Conservation (phyloP, 148 eudicot species). For the Cornus kousa region DNA sequence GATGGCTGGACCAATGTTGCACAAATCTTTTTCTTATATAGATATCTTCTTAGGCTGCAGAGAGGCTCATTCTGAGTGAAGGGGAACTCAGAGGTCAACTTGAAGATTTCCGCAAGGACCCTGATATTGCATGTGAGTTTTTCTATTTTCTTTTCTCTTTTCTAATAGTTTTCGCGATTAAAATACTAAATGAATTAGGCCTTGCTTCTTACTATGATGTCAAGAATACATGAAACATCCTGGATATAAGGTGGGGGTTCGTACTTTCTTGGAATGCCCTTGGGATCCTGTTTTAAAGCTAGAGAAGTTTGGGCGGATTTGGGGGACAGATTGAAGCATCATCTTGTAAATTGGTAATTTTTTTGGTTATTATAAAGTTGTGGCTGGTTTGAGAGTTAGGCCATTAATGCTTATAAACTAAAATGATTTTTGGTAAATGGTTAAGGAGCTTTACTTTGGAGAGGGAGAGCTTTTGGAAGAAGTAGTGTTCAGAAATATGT, state of each 20-base stretch:
- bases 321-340: background rate
- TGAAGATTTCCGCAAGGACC: conserved; percentile 70
- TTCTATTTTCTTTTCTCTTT: conserved; percentile 15
- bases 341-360: background rate
- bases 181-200: background rate
- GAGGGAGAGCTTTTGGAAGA: too few relatives aligned
- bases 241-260: background rate
- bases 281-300: background rate
- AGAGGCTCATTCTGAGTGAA: conserved; percentile 65
- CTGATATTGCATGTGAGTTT: conserved; percentile 60
- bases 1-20: background rate
- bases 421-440: background rate
- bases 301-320: background rate
- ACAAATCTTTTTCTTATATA: conserved; percentile 2
- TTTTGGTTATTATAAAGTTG: background rate
- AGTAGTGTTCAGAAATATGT: too few relatives aligned
- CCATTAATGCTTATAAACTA: background rate
- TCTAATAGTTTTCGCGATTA: background rate
- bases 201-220: conserved; percentile 1
- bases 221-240: background rate
- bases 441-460: too few relatives aligned
- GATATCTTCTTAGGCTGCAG: conserved; percentile 67
- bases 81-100: conserved; percentile 80
- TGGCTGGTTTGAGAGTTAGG: background rate
- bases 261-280: background rate